These are phyloP conservation scores for Penicillium subrubescens DNA, from an alignment of 495 filamentous ascomycete species.

Conservation along the genomic window DNA sequence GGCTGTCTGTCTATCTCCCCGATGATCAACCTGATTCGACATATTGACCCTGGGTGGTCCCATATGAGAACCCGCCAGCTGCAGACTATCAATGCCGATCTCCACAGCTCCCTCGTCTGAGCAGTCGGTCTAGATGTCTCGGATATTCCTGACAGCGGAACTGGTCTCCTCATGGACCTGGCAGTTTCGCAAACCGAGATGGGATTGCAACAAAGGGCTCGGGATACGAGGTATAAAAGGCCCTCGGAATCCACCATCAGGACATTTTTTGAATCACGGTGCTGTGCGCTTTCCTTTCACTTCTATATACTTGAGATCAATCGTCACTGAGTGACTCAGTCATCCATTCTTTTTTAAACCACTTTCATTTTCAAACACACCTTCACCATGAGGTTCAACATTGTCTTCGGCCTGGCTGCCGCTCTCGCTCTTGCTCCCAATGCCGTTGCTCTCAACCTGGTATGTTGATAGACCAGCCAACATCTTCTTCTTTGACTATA, in stretches of 20 bases:
- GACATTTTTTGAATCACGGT: conserved; percentile 23
- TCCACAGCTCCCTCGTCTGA: conserved; percentile 9
- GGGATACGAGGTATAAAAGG: conserved; percentile 19
- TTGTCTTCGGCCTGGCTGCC: conserved; percentile 31
- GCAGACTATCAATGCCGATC: conserved; percentile 16
- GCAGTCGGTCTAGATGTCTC: conserved; percentile 16
- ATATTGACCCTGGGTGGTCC: conserved; percentile 1
- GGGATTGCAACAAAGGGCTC: neutral
- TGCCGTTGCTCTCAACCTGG: conserved; percentile 23
- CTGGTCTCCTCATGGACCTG: neutral
- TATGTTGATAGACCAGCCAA: neutral
- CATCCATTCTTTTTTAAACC: conserved; percentile 23
- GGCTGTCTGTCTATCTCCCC: neutral
- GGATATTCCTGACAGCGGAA: conserved; percentile 2
- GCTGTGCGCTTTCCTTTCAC: conserved; percentile 32
- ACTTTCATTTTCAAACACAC: conserved; percentile 11
- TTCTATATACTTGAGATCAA: conserved; percentile 19
- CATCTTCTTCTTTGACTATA: neutral
- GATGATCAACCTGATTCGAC: conserved; percentile 15
- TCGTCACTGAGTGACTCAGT: conserved; percentile 21
- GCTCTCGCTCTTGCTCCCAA: conserved; percentile 29
- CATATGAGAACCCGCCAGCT: neutral
- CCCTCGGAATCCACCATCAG: neutral
- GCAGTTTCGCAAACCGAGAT: neutral
- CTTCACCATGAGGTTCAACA: conserved; percentile 38